Evolutionary conservation across 148 eudicot species (phyloP), one percentile per base, ranked within the genome.

Genomic region (Spergularia bocconei): DNA sequence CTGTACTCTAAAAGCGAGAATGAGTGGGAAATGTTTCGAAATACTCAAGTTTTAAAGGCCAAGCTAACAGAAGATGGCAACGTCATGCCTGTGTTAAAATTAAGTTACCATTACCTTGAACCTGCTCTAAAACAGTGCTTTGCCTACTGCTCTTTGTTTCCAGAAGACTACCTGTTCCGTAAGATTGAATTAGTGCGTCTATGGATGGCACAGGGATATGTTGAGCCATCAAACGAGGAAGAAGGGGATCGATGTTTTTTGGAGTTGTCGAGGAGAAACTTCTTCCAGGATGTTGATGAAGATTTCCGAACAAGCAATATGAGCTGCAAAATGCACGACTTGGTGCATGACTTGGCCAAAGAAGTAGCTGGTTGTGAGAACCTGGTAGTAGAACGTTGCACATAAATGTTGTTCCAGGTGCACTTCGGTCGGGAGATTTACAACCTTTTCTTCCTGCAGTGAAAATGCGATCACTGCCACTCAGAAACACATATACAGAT

Each of bases 131-230:
- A 75, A 25, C 53, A 38, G 11, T 66, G 71, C 14, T 52, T 75
- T 75, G 70, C 71, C 1, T 75, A 75, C 23, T 75, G 77, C 16
- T 75, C 77, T 1, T 55, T 75, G 16, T 64, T 63, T 29, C 77
- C 77, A 6, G 50, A 75, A 21, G 64, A 38, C 38, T 11, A 52
- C 13, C 6, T 0, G 23, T 66, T 54, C 7, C 11, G 7, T 13
- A 66, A 65, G 20, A 15, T 25, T 4, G 23, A 20, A 11, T 20
- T 75, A 71, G 21, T 75, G 13, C 36, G 48, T 15, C 7, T 75
- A 17, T 75, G 71, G 78, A 53, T 75, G 69, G 78, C 71, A n/a
- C 78, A 75, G 14, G 78, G 78, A 3, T 75, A 50, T 39, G 0
- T 75, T 53, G 16, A 69, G 13, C 55, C 63, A 53, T 56, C 11